Evolutionary conservation across 2,329 filamentous ascomycete genomes (phyloP).

Genomic region (Diaporthe vexans): DNA sequence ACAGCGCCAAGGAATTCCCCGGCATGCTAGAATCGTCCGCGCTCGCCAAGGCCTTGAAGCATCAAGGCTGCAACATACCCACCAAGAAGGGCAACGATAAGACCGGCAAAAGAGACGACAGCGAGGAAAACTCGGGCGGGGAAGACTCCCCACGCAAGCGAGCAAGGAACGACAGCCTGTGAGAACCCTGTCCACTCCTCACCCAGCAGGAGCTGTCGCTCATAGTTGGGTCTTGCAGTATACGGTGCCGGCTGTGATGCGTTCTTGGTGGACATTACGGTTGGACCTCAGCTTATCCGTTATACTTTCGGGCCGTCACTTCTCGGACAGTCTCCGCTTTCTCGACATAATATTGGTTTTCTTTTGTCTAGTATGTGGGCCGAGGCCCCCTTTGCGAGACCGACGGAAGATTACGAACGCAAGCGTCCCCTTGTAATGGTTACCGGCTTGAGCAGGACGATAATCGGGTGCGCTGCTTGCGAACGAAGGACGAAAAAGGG

Average conservation of each 20-base stretch:
- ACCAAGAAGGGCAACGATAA: slow-evolving; percentile 89
- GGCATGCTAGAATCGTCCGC: slow-evolving; percentile 85
- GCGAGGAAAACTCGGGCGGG: slow-evolving; percentile 60
- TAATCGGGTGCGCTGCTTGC: background rate
- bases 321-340: background rate
- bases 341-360: slow-evolving; percentile 8
- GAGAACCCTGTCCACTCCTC: slow-evolving; percentile 25
- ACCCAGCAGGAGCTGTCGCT: slow-evolving; percentile 15
- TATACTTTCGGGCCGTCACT: background rate
- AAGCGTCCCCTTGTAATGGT: background rate
- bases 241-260: slow-evolving; percentile 13
- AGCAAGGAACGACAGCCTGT: slow-evolving; percentile 43
- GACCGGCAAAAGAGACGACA: slow-evolving; percentile 53
- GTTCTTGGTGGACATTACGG: slow-evolving; percentile 1
- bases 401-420: background rate
- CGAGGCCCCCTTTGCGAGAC: background rate
- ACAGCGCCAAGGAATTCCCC: slow-evolving; percentile 87
- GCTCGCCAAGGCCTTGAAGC: slow-evolving; percentile 80
- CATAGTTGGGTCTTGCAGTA: background rate
- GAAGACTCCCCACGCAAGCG: slow-evolving; percentile 58
- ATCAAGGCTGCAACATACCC: slow-evolving; percentile 86
- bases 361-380: slow-evolving; percentile 9
- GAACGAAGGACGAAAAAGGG: background rate
- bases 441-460: background rate
- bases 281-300: slow-evolving; percentile 14